These are phyloP conservation scores for Trichoderma sp. DNA, from an alignment of 2,329 filamentous ascomycete genomes.

Conservation along the genomic window DNA sequence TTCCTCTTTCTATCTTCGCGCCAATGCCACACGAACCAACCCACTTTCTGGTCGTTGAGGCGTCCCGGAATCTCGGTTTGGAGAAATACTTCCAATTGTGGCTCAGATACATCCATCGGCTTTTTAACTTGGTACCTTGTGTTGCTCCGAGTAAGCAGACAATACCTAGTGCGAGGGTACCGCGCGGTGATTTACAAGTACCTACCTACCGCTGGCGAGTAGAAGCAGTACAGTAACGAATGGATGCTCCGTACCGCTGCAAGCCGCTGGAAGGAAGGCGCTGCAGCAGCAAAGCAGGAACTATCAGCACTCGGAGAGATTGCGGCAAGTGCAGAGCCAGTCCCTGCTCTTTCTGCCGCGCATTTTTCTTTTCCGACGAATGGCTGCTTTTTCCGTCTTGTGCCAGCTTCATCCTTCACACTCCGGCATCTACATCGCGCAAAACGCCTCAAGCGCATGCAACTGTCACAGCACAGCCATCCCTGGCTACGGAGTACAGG, in stretches of 20 bases:
- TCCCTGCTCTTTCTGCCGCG: neutral
- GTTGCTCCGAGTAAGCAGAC: neutral
- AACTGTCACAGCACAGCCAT: neutral
- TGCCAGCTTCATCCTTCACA: neutral
- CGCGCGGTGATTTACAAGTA: neutral
- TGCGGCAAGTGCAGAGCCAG: neutral
- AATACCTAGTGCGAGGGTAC: neutral
- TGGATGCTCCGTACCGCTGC: neutral
- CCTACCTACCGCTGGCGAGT: neutral
- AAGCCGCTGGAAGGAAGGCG: neutral
- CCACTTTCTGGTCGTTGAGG: conserved; percentile 12
- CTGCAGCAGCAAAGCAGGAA: neutral
- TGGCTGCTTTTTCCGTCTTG: neutral
- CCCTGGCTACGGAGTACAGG: neutral
- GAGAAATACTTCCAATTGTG: neutral
- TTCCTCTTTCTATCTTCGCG: neutral
- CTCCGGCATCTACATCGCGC: neutral
- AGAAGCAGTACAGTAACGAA: no score
- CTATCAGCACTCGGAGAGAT: neutral
- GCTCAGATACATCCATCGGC: neutral
- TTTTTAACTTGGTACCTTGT: conserved; percentile 4
- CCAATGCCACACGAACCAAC: neutral
- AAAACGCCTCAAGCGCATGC: neutral
- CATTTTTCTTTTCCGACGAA: neutral
- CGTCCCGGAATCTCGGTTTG: conserved; percentile 13